Conservation (phyloP, 768 basidiomycete species). For the Pulveroboletus sp. region DNA sequence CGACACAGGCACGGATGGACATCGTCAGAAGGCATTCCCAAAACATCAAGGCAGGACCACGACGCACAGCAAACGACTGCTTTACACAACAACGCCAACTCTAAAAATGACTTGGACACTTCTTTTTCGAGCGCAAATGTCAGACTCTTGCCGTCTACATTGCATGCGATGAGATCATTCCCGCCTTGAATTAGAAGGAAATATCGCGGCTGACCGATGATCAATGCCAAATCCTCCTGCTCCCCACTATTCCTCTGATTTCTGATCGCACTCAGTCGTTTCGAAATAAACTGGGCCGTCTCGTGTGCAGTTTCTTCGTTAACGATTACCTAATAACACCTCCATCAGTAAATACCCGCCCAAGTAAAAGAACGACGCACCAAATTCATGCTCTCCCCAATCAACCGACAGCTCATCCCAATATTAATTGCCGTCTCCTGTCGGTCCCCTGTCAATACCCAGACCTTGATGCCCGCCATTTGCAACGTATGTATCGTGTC, state of each 20-base stretch:
- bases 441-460: slow-evolving; percentile 96
- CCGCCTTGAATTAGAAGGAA: neutral
- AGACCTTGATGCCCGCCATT: slow-evolving; percentile 98
- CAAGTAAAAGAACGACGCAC: slow-evolving; percentile 25
- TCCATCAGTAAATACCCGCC: neutral
- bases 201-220: slow-evolving; percentile 67
- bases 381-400: slow-evolving; percentile 98
- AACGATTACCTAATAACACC: slow-evolving; percentile 51
- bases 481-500: slow-evolving; percentile 97
- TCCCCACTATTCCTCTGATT: slow-evolving; percentile 89
- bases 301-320: slow-evolving; percentile 83
- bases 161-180: neutral
- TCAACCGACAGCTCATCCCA: slow-evolving; percentile 93
- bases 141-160: slow-evolving; percentile 88
- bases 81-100: slow-evolving; percentile 96
- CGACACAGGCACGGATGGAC: neutral
- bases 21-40: neutral
- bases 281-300: slow-evolving; percentile 82
- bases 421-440: slow-evolving; percentile 99
- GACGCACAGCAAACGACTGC: slow-evolving; percentile 92
- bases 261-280: slow-evolving; percentile 87
- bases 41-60: too few relatives aligned
- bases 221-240: slow-evolving; percentile 87
- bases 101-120: slow-evolving; percentile 82
- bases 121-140: slow-evolving; percentile 92